Evolutionary conservation across 2,329 filamentous ascomycete genomes (phyloP).

Genomic region (Clonostachys solani): DNA sequence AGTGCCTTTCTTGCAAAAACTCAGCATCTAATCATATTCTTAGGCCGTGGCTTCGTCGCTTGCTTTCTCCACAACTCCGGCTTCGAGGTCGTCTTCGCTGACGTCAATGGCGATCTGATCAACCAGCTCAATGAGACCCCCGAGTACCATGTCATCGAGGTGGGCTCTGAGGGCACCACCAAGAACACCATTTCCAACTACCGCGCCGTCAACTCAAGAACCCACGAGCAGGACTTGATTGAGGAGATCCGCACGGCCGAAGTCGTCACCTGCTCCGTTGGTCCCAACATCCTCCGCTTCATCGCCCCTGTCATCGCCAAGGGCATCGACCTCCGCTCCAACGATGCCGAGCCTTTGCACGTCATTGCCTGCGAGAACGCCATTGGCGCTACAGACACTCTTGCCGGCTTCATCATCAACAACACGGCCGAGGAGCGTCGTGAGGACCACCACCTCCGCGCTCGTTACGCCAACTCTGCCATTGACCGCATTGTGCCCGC

Average conservation of each 20-base stretch:
- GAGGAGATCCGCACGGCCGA: constrained; percentile 84
- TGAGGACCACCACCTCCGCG: constrained; percentile 65
- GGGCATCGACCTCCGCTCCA: constrained; percentile 76
- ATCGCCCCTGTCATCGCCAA: constrained; percentile 95
- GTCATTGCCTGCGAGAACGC: constrained; percentile 99
- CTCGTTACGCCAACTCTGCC: constrained; percentile 92
- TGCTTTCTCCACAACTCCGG: constrained; percentile 93
- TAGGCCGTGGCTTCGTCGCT: constrained; percentile 75
- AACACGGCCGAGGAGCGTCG: constrained; percentile 68
- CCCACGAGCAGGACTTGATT: constrained; percentile 75
- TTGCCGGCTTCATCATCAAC: constrained; percentile 75
- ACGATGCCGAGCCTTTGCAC: constrained; percentile 62
- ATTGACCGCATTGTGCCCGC: constrained; percentile 98
- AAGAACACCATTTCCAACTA: constrained; percentile 89
- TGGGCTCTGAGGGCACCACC: constrained; percentile 77
- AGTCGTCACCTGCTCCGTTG: constrained; percentile 93
- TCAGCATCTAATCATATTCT: constrained; percentile 4
- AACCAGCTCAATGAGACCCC: constrained; percentile 69
- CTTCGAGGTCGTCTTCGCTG: constrained; percentile 94
- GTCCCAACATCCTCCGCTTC: constrained; percentile 93
- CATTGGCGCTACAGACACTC: constrained; percentile 87
- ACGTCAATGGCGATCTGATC: constrained; percentile 84
- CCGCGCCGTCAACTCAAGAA: constrained; percentile 92
- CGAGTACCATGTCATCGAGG: constrained; percentile 89
- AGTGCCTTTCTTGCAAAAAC: not conserved